Evolutionary conservation across 768 basidiomycete genomes (phyloP), one percentile per base, ranked within the genome.

Genomic region (Lyophyllum atratum): DNA sequence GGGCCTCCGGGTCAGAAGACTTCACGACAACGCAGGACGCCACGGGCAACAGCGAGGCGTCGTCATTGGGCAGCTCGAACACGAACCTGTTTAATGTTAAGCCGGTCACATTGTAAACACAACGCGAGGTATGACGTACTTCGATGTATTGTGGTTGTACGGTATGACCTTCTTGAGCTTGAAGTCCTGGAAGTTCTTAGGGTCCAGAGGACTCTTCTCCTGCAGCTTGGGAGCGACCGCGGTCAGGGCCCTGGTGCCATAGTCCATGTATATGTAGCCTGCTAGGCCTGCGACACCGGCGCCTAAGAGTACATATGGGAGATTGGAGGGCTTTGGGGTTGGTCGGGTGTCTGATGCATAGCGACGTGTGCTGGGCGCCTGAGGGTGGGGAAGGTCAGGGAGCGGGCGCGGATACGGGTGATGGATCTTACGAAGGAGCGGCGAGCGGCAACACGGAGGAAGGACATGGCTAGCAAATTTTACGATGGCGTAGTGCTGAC

Each of bases 71-170:
- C 19, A 96, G 80, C 62, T 86, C 87, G 68, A 96, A 94, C 46
- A 86, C 75, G 69, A 90, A 94, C 63, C 90, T 92, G 17, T 11
- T 58, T 5, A 28, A 54, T 49, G 49, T n/a, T 39, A 29, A 31
- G 45, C 34, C 26, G n/a, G 24, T n/a, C 24, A 48, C 2, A 52
- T 21, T 29, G 34, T 17, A 24, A 14, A 21, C 14, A 42, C 31
- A 43, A 29, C 40, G 14, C 52, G 34, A 48, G 2, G 4, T 28
- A 24, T 39, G 42, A 62, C 80, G 55, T 61, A 94, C 85, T 82
- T 85, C 29, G 92, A 79, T 14, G 93, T 90, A 75, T 98, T 97
- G 82, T 98, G 90, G 83, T 97, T 98, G 80, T 96, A 97, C 0
- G 87, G 87, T 58, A 86, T 75, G 58, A 93, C 71, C 66, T 85